phyloP scores from a whole-genome alignment of 1,284 basidiomycete species.

The Heterobasidion annosum region DNA sequence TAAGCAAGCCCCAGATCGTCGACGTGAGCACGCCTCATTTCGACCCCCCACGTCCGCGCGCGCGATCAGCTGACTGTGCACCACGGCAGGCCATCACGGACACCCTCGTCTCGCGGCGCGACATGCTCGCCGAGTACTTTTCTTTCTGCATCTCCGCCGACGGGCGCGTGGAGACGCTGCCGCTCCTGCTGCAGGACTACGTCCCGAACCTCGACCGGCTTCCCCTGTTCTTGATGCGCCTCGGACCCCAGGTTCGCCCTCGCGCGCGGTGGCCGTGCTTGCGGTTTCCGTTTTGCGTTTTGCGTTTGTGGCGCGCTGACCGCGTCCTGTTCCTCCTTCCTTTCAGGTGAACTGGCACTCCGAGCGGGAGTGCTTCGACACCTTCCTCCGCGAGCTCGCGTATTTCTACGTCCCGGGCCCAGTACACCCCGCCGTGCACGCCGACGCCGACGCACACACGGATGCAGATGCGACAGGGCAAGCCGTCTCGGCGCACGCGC shows the following conservation, averaged over 20 bases:
- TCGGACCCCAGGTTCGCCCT: conserved; percentile 73
- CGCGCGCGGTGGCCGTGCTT: neutral
- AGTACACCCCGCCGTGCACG: conserved; percentile 18
- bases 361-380: conserved; percentile 81
- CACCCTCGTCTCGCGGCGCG: conserved; percentile 50
- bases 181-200: conserved; percentile 77
- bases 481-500: neutral
- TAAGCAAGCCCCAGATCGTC: conserved; percentile 55
- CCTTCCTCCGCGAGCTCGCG: conserved; percentile 83
- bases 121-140: conserved; percentile 94
- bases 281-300: neutral
- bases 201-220: conserved; percentile 82
- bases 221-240: conserved; percentile 78
- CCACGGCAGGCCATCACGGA: conserved; percentile 45
- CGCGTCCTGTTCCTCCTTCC: conserved; percentile 7
- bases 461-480: neutral
- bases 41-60: neutral
- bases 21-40: conserved; percentile 44
- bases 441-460: neutral
- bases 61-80: neutral
- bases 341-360: conserved; percentile 78
- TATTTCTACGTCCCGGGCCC: conserved; percentile 73
- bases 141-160: conserved; percentile 59
- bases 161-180: conserved; percentile 68
- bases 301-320: neutral